These are phyloP conservation scores for Polychytrium aggregatum DNA, from an alignment of 192 early-diverging fungal species.

Conservation along the genomic window DNA sequence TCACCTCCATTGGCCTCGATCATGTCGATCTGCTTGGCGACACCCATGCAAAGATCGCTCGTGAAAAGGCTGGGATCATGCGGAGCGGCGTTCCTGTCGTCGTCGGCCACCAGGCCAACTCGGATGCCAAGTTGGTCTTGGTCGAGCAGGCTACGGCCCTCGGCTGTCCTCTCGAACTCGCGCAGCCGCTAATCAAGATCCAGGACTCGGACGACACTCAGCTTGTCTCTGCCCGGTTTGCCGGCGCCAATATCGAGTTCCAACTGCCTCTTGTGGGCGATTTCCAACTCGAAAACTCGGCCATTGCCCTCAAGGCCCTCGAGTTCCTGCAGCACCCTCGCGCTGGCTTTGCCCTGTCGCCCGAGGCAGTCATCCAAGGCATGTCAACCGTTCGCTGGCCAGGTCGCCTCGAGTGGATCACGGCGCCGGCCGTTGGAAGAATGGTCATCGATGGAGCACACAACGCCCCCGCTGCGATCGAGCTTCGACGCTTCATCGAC, in stretches of 20 bases:
- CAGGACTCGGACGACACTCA: background rate
- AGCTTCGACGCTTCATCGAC: constrained; percentile 57
- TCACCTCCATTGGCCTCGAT: constrained; percentile 63
- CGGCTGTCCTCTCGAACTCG: background rate
- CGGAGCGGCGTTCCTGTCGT: constrained; percentile 27
- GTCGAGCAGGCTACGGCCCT: background rate
- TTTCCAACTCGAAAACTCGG: constrained; percentile 72
- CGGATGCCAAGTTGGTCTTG: constrained; percentile 15
- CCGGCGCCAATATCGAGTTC: constrained; percentile 13
- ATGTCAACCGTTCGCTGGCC: constrained; percentile 65
- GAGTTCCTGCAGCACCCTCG: constrained; percentile 31
- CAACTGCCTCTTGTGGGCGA: constrained; percentile 56
- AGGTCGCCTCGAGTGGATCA: constrained; percentile 69
- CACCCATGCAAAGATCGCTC: constrained; percentile 56
- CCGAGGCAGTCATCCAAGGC: constrained; percentile 45
- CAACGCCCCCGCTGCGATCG: constrained; percentile 63
- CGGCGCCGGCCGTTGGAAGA: constrained; percentile 8
- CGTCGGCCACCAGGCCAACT: constrained; percentile 40
- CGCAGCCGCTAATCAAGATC: background rate
- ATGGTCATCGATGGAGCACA: constrained; percentile 89
- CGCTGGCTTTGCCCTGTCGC: constrained; percentile 22
- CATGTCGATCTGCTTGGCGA: constrained; percentile 62
- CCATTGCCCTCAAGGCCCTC: constrained; percentile 57
- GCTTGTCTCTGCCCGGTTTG: background rate
- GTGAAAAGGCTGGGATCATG: constrained; percentile 73